These are phyloP conservation scores for Nicotiana knightiana DNA, from an alignment of 257 asterid species.

Conservation along the genomic window DNA sequence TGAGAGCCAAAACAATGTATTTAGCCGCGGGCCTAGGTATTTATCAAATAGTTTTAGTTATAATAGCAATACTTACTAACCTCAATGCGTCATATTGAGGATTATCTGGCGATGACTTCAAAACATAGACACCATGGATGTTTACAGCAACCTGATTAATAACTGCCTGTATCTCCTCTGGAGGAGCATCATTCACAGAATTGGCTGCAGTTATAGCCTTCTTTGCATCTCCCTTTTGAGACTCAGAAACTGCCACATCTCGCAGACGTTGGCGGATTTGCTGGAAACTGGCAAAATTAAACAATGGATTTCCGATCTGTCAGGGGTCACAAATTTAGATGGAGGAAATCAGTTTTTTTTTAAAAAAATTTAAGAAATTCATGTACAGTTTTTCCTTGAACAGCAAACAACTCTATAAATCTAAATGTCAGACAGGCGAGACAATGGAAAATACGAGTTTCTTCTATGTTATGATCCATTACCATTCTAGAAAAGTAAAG, in stretches of 20 bases:
- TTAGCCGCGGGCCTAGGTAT: neutral
- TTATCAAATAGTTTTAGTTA: neutral
- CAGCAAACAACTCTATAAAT: neutral
- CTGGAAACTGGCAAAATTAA: constrained; percentile 45
- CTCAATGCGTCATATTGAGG: constrained; percentile 61
- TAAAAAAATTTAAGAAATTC: neutral
- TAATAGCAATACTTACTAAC: constrained; percentile 28
- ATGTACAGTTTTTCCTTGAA: neutral
- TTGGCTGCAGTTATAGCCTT: constrained; percentile 53
- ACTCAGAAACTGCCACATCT: constrained; percentile 49
- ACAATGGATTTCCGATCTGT: constrained; percentile 4
- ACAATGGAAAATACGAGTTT: neutral
- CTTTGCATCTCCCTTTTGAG: constrained; percentile 41
- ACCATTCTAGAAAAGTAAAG: neutral
- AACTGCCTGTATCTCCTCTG: constrained; percentile 59
- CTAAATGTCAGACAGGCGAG: neutral
- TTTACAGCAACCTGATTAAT: constrained; percentile 55
- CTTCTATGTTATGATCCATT: neutral
- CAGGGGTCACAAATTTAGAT: neutral
- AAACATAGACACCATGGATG: constrained; percentile 75
- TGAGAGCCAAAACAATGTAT: constrained; percentile 21
- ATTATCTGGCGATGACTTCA: constrained; percentile 65
- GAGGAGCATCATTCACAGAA: constrained; percentile 36
- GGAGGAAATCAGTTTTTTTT: neutral
- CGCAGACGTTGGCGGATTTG: constrained; percentile 60